Conservation (phyloP, 768 basidiomycete species). For the Mycena filopes region DNA sequence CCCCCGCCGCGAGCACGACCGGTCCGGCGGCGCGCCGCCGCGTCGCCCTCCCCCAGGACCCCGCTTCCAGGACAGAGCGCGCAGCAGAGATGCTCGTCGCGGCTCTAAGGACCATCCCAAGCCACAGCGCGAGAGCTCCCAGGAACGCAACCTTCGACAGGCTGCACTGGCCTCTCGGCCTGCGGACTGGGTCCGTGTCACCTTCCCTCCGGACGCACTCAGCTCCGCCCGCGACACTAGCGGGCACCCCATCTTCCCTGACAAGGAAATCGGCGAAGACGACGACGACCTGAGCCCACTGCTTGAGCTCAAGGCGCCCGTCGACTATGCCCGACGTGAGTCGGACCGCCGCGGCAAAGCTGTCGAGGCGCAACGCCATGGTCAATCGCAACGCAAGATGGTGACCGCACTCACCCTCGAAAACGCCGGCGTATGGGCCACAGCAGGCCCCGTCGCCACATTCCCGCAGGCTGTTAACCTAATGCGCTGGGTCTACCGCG, state of each 20-base stretch:
- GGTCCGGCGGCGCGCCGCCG: no score
- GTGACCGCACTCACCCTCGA: not conserved
- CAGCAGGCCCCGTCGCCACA: not conserved
- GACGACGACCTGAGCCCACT: not conserved
- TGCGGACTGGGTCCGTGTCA: no score
- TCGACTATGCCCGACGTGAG: not conserved
- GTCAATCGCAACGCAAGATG: not conserved
- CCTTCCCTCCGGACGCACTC: not conserved
- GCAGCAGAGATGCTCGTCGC: no score
- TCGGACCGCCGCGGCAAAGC: not conserved
- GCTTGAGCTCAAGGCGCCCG: not conserved
- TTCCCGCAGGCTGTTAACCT: not conserved
- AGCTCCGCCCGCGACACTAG: not conserved
- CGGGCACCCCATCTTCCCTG: not conserved
- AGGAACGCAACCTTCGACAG: no score
- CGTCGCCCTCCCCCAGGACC: no score
- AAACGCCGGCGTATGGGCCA: not conserved
- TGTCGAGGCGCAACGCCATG: not conserved
- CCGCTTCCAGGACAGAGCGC: no score
- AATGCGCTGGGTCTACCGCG: constrained; percentile 23
- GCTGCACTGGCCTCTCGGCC: no score
- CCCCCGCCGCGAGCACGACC: no score
- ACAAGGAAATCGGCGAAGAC: not conserved
- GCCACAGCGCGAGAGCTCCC: no score
- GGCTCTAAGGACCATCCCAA: no score